Conservation (phyloP, 164 flowering plant species). For the Sextonia rubra region DNA sequence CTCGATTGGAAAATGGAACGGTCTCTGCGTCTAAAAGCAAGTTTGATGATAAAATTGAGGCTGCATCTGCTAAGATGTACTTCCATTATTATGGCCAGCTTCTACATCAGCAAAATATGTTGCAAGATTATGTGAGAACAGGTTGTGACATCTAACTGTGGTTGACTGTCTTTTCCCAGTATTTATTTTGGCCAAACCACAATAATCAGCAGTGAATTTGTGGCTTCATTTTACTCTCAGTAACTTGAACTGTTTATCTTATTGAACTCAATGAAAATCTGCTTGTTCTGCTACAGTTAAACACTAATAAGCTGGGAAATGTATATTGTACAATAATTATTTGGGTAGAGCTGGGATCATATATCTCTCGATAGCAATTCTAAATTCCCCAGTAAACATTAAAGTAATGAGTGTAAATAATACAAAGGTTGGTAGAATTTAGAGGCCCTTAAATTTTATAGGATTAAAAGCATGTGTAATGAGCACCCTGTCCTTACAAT, state of each 20-base stretch:
- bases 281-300: not conserved
- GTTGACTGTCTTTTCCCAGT: not conserved
- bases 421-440: too few species aligned
- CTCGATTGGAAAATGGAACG: conserved; percentile 54
- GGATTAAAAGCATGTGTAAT: not conserved
- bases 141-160: conserved; percentile 43
- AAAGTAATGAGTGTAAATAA: not conserved
- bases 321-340: not conserved
- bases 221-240: not conserved
- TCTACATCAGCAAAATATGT: conserved; percentile 96
- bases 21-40: conserved; percentile 53
- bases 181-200: too few species aligned
- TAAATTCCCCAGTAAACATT: not conserved
- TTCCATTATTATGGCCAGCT: conserved; percentile 97
- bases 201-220: not conserved
- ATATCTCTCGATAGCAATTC: not conserved
- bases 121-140: conserved; percentile 99
- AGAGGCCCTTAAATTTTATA: too few species aligned
- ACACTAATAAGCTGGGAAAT: not conserved
- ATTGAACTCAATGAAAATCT: not conserved
- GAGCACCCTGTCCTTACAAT: not conserved
- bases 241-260: not conserved
- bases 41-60: conserved; percentile 90
- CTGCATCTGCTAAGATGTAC: conserved; percentile 97
- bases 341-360: not conserved